Evolutionary conservation across 345 rosid genomes (phyloP).

Genomic region (Syzygium jambos): DNA sequence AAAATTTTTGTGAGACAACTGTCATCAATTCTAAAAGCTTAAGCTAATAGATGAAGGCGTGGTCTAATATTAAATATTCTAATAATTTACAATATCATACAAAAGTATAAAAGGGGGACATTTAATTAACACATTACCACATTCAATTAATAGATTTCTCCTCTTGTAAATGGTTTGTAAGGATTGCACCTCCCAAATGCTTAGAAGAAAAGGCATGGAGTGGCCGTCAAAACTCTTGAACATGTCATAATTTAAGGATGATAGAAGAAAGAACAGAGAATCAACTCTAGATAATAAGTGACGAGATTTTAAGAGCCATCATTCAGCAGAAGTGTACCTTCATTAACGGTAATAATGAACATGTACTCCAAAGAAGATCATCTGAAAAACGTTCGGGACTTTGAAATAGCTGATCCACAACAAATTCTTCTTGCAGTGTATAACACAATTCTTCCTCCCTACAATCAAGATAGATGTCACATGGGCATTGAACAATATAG

Average conservation of each 20-base stretch:
- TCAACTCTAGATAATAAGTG: background rate
- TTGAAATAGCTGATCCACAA: conserved; percentile 83
- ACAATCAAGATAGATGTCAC: conserved; percentile 7
- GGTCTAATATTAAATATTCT: background rate
- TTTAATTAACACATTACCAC: background rate
- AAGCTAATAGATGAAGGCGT: background rate
- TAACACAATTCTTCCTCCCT: conserved; percentile 73
- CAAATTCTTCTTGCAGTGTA: conserved; percentile 74
- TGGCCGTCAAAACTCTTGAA: background rate
- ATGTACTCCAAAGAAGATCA: conserved; percentile 58
- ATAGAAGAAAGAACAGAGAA: background rate
- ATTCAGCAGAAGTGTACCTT: conserved; percentile 35
- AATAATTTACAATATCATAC: background rate
- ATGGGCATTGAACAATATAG: background rate
- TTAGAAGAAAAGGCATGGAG: background rate
- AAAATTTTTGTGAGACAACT: background rate
- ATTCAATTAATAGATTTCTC: background rate
- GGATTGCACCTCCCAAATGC: background rate
- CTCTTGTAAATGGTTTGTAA: background rate
- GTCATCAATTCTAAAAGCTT: background rate
- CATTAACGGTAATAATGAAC: conserved; percentile 50
- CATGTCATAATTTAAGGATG: background rate
- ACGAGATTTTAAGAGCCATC: background rate
- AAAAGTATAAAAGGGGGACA: background rate
- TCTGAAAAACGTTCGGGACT: conserved; percentile 57